Percentiles rank a stretch among this genome's conserved stretches.
phyloP scores from a whole-genome alignment of 352 stramenopile species.

The Globisporangium nodosum region DNA sequence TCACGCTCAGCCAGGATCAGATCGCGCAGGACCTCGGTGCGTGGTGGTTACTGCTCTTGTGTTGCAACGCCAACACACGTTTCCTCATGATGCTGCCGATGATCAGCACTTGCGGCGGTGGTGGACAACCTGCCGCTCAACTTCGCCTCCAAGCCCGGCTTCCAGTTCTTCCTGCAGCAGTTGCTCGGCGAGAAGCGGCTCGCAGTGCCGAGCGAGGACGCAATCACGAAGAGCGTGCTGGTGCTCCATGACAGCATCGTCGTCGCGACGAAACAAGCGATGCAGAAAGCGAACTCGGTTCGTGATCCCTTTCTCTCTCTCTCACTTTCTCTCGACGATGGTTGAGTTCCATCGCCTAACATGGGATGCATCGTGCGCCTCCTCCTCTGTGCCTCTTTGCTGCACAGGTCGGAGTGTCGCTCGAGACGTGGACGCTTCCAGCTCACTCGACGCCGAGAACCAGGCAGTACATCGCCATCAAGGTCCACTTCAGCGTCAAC shows the following conservation, averaged over 20 bases:
- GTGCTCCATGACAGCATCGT: conserved; percentile 67
- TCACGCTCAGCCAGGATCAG: conserved; percentile 44
- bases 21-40: conserved; percentile 60
- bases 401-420: conserved; percentile 43
- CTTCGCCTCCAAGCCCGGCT: conserved; percentile 48
- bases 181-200: conserved; percentile 68
- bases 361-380: background rate
- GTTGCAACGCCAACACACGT: background rate
- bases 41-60: background rate
- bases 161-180: conserved; percentile 66
- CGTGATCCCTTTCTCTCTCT: background rate
- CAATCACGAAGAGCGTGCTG: conserved; percentile 52
- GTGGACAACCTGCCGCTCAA: conserved; percentile 70
- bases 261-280: conserved; percentile 63
- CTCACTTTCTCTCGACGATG: background rate
- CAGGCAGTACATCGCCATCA: conserved; percentile 58
- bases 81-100: background rate
- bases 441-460: conserved; percentile 19
- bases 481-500: conserved; percentile 74
- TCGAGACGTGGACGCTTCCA: conserved; percentile 62
- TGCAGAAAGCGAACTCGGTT: conserved; percentile 49
- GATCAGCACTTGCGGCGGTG: conserved; percentile 53
- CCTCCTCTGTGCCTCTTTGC: background rate
- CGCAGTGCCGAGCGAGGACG: conserved; percentile 45
- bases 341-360: background rate